Base-by-base conservation (phyloP, 208 protist species). In the Crithidia expoeki region DNA sequence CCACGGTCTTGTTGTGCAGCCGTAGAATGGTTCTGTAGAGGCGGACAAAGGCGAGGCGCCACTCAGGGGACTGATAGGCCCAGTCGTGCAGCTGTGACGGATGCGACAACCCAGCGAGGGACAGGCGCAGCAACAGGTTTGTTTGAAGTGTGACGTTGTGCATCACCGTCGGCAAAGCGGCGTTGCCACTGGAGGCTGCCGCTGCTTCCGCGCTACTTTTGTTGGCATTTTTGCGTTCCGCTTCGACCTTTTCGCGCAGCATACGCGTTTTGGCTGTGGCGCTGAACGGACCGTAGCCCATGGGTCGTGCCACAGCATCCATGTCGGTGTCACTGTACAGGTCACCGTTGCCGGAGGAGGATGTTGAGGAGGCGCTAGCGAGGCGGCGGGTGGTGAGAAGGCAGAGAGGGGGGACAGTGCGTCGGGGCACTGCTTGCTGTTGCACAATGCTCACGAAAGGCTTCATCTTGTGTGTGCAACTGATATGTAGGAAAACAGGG, bases 21-120 rank as follows among this genome's bases (percentile, higher is more conserved):
- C 89, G 86, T 23, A 93, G 67, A 36, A 97, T 92, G 9, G 76
- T 76, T 11, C 89, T 89, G 64, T 95, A 95, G 30, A 97, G 71
- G 19, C 79, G 80, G 38, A 89, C 74, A 64, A 95, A 84, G 30
- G 83, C 76, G 2, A 67, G 58, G 2, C 83, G 77, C 90, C 92
- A 97, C 73, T 72, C 64, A 0, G 79, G 67, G 5, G 84, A 90
- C 14, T 55, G 69, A 53, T 88, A 94, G 4, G 46, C 11, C 12
- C 76, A 49, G 2, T 77, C 40, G 17, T 61, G 52, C 58, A 93
- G 60, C 68, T 92, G 71, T 0, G 84, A 84, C 0, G 89, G 92
- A 65, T 94, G 88, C 1, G 74, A 63, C 27, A 96, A 70, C 19
- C 64, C 36, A 16, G 80, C 81, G 30, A 94, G 80, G 12, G 87